Evolutionary conservation across 176 grass and related monocot species (phyloP).

Genomic region (Ensete glaucum): DNA sequence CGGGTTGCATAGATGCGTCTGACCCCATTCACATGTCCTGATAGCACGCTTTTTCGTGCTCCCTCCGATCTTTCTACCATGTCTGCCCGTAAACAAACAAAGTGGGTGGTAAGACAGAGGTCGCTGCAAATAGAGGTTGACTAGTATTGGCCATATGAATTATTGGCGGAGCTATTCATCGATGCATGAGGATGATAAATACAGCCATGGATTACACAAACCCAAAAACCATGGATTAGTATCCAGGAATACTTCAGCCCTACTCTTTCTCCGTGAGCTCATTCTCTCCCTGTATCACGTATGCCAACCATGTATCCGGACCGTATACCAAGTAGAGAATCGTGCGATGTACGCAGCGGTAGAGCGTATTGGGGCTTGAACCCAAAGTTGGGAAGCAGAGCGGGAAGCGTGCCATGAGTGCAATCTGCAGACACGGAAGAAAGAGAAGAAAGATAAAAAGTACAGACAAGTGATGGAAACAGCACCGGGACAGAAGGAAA

Average conservation of each 20-base stretch:
- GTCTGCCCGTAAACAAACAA: conserved; percentile 2
- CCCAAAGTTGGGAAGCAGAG: neutral
- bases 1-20: conserved; percentile 15
- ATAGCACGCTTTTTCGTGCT: neutral
- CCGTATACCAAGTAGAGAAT: no score
- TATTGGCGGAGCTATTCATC: no score
- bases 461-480: neutral
- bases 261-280: no score
- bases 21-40: conserved; percentile 1
- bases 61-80: neutral
- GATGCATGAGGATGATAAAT: no score
- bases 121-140: neutral
- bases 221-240: no score
- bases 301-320: no score
- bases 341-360: neutral
- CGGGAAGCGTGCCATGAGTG: neutral
- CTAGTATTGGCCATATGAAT: no score
- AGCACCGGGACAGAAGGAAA: neutral
- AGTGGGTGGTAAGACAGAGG: neutral
- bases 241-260: no score
- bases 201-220: no score
- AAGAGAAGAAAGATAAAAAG: neutral
- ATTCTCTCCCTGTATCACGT: no score
- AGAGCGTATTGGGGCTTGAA: neutral
- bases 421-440: neutral